phyloP scores from a whole-genome alignment of 345 rosid species.

The Geranium brycei region DNA sequence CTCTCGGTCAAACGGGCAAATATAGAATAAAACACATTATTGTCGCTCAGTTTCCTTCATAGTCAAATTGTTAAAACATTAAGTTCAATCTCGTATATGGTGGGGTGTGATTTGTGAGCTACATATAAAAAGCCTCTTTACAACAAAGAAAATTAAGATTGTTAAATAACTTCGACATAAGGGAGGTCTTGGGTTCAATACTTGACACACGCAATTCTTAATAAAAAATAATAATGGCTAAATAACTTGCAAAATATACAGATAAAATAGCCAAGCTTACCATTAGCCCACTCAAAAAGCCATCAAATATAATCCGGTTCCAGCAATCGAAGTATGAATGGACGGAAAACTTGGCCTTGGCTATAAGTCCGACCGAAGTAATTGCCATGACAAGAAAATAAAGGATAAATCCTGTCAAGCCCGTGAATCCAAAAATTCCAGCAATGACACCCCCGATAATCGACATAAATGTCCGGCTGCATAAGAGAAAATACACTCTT shows the following conservation, averaged over 20 bases:
- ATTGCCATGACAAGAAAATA: slow-evolving; percentile 77
- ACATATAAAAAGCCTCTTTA: too few relatives aligned
- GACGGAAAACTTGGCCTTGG: slow-evolving; percentile 74
- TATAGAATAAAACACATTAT: too few relatives aligned
- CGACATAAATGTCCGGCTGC: slow-evolving; percentile 92
- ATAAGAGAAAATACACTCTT: slow-evolving; percentile 7
- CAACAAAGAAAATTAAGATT: too few relatives aligned
- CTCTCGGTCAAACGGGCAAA: too few relatives aligned
- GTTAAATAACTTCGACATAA: too few relatives aligned
- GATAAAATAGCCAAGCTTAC: slow-evolving; percentile 25
- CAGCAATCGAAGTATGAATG: slow-evolving; percentile 65
- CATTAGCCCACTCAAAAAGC: slow-evolving; percentile 86
- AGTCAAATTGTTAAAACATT: too few relatives aligned
- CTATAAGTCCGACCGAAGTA: slow-evolving; percentile 67
- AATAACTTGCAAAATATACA: not conserved
- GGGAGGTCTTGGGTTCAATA: too few relatives aligned
- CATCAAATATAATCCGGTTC: slow-evolving; percentile 65
- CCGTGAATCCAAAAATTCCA: slow-evolving; percentile 79
- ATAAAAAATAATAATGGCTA: not conserved
- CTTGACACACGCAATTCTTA: too few relatives aligned
- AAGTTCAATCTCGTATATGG: too few relatives aligned
- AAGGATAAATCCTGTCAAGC: slow-evolving; percentile 65
- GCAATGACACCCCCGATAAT: slow-evolving; percentile 82
- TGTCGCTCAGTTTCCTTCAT: too few relatives aligned
- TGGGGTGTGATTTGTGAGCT: too few relatives aligned